Evolutionary conservation across 495 filamentous ascomycete genomes (phyloP), one percentile per base, ranked within the genome.

Genomic region (Usnea hakonensis): DNA sequence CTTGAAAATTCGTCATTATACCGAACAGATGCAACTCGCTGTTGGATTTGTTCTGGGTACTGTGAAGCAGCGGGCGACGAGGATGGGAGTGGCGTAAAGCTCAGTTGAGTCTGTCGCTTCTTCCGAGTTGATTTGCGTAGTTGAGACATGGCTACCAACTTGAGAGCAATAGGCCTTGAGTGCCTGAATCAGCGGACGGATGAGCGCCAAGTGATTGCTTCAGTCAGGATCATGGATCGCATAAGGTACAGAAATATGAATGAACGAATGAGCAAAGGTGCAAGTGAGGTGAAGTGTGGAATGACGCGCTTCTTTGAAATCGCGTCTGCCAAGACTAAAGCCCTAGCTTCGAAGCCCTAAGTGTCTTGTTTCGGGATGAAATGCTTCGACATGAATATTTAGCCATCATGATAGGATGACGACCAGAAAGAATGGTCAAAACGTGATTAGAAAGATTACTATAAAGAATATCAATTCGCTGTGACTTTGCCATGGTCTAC

Each of bases 31-130:
- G 78, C 72, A 21, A 67, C 70, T 40, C 75, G 73, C 60, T 67
- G 70, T 40, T 55, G 44, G 37, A 60, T 19, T 66, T 66, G 5
- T 66, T 65, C 13, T 58, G 65, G 33, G 57, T 55, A 57, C 46
- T 68, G 7, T 21, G 58, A 55, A 61, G 57, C 55, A 6, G 58
- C 55, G 0, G 65, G 53, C 19, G 70, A 62, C 5, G 68, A 54
- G n/a, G 71, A 67, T 35, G 69, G 61, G 28, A 72, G 43, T 17
- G 77, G 67, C 17, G 70, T 71, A 59, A 80, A 81, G 30, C 75
- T 65, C 50, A 81, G 77, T 56, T 77, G 77, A 50, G 79, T 77
- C 68, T 80, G 78, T 13, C 60, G 52, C 66, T 78, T 79, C 61
- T 70, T 69, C 26, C 62, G 57, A 2, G 3, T 38, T 8, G 65